Conservation (phyloP, 2,329 filamentous ascomycete species). For the Xylariaceae sp. region DNA sequence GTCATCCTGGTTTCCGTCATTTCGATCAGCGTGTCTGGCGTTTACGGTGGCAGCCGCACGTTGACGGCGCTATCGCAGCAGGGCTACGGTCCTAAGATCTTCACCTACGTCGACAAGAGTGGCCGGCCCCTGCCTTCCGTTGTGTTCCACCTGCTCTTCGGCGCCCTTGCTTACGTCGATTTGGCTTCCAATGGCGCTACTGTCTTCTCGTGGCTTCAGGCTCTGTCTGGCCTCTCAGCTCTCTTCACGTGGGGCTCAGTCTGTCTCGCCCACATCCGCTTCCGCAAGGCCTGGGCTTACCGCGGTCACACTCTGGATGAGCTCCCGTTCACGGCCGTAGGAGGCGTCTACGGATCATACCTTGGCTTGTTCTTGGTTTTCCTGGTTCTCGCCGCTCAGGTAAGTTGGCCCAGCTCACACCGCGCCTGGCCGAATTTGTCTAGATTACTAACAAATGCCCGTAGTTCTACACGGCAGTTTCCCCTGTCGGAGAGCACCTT, state of each 20-base stretch:
- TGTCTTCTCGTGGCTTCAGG: constrained; percentile 63
- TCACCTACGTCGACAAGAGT: constrained; percentile 54
- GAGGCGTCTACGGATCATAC: constrained; percentile 61
- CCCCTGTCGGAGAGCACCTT: constrained; percentile 28
- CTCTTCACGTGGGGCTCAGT: constrained; percentile 69
- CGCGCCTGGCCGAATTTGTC: neutral
- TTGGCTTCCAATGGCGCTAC: constrained; percentile 42
- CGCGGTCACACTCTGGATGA: constrained; percentile 62
- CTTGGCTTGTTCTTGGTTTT: constrained; percentile 56
- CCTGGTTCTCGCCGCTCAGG: constrained; percentile 53
- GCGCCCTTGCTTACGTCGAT: constrained; percentile 48
- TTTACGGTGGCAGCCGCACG: constrained; percentile 58
- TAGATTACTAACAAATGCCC: constrained; percentile 11
- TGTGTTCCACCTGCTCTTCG: constrained; percentile 44
- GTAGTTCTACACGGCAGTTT: constrained; percentile 45
- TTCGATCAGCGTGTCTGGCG: constrained; percentile 55
- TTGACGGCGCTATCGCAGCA: constrained; percentile 57
- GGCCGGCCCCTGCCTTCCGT: constrained; percentile 54
- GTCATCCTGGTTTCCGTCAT: constrained; percentile 57
- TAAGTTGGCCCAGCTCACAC: constrained; percentile 27
- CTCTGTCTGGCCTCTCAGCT: constrained; percentile 60
- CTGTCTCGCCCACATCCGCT: constrained; percentile 64
- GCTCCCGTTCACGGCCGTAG: constrained; percentile 60
- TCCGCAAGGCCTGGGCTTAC: constrained; percentile 59
- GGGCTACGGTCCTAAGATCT: constrained; percentile 53